Base-by-base conservation (phyloP, 2,329 filamentous ascomycete genomes). In the Phoma sp. region DNA sequence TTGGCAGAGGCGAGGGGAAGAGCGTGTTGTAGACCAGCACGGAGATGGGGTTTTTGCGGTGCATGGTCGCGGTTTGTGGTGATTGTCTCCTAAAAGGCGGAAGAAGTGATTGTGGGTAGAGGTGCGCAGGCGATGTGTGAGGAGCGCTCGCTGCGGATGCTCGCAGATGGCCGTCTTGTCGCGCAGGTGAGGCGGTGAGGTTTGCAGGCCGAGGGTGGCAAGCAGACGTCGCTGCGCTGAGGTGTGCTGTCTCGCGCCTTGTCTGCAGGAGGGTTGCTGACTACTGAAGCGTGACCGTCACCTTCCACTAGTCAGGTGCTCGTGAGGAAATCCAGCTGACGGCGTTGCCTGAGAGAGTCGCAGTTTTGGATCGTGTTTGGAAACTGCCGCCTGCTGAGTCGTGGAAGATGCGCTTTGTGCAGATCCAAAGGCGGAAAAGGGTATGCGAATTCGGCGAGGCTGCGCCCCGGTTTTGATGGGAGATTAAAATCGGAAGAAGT, bases 21-120 rank as follows among this genome's bases (percentile, higher is more conserved):
- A 93, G 88, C 69, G 81, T 80, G 76, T 88, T 84, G 82, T 90
- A 90, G 58, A 93, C 87, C 74, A 92, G 82, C 71, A 88, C 83
- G 56, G 90, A 88, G 68, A 91, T 81, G 39, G 87, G 83, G 43
- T 81, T 83, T 64, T 84, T 84, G 67, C 88, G 86, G 77, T 89
- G 90, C 90, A 93, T 93, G 63, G 63, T 76, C 68, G 70, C 48
- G 54, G 59, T 25, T 32, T 32, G 44, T 40, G 37, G 12, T 19
- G 21, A 38, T 24, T 29, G 45, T 48, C 36, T 60, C 48, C 48
- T 38, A 12, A 29, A 35, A 27, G 50, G 45, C 21, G 24, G 22
- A 22, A 13, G 8, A 17, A 32, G 44, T 15, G 39, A 27, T 17
- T 12, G 45, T 36, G 35, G 9, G 13, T 15, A 29, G 3, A 10